These are phyloP conservation scores for Aspergillus haitiensis DNA, from an alignment of 495 filamentous ascomycete genomes.

Conservation along the genomic window DNA sequence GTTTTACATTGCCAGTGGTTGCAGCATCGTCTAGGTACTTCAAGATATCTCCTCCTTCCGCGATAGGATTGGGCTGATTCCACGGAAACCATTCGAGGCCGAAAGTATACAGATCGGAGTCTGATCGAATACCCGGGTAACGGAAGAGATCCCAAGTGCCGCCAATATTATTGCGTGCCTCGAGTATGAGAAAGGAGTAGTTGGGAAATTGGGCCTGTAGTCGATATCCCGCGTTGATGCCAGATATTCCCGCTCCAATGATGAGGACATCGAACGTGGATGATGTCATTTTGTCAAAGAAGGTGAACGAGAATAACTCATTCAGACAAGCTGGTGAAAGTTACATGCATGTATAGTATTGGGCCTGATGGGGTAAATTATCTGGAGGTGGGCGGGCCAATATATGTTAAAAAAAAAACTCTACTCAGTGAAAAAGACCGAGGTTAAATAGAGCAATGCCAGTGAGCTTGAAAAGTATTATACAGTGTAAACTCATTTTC, in stretches of 20 bases:
- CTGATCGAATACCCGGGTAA: conserved; percentile 10
- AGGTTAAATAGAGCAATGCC: too few species aligned
- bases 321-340: too few species aligned
- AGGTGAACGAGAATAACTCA: not conserved
- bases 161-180: conserved; percentile 3
- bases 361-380: too few species aligned
- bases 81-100: conserved; percentile 63
- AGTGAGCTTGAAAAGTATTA: too few species aligned
- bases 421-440: too few species aligned
- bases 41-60: conserved; percentile 49
- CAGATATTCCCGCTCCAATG: conserved; percentile 9
- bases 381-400: too few species aligned
- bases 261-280: conserved; percentile 3
- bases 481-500: too few species aligned
- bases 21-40: conserved; percentile 59
- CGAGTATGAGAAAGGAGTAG: conserved; percentile 1
- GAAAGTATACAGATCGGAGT: conserved; percentile 48
- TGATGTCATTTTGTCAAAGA: not conserved
- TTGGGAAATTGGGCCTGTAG: not conserved
- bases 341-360: too few species aligned
- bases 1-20: conserved; percentile 52
- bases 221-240: conserved; percentile 7
- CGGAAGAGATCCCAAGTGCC: conserved; percentile 13
- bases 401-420: too few species aligned
- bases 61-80: conserved; percentile 53